Evolutionary conservation across 352 stramenopile genomes (phyloP).

Genomic region (Globisporangium paroecandrum): DNA sequence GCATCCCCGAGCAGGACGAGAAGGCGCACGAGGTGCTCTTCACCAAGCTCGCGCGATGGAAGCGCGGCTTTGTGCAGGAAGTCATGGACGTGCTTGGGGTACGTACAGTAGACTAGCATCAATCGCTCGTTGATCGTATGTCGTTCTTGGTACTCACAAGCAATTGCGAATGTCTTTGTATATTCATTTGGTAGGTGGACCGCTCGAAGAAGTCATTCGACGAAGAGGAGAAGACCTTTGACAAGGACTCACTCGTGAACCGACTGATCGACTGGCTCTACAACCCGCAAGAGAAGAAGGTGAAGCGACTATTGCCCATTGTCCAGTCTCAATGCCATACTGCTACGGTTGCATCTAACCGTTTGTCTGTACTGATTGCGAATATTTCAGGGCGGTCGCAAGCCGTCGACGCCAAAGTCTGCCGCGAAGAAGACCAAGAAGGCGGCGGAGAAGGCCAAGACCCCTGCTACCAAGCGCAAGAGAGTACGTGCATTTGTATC

Average conservation of each 20-base stretch:
- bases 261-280: slow-evolving; percentile 77
- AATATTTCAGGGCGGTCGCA: slow-evolving; percentile 1
- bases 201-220: slow-evolving; percentile 85
- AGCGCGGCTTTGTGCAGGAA: slow-evolving; percentile 64
- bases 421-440: slow-evolving; percentile 18
- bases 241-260: slow-evolving; percentile 65
- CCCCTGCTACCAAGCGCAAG: slow-evolving; percentile 29
- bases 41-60: slow-evolving; percentile 68
- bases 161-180: background rate
- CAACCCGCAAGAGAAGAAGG: slow-evolving; percentile 55
- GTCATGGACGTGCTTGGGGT: slow-evolving; percentile 79
- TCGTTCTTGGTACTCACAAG: background rate
- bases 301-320: slow-evolving; percentile 15
- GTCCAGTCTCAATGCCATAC: background rate
- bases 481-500: slow-evolving; percentile 17
- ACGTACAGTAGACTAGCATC: background rate
- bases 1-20: slow-evolving; percentile 53
- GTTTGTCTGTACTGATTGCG: background rate
- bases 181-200: slow-evolving; percentile 46
- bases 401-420: slow-evolving; percentile 12
- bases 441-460: slow-evolving; percentile 19
- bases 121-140: background rate
- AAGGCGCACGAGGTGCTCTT: slow-evolving; percentile 60
- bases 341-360: background rate
- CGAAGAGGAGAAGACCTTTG: slow-evolving; percentile 43